Evolutionary conservation across 257 asterid species (phyloP).

Genomic region (Petrea volubilis): DNA sequence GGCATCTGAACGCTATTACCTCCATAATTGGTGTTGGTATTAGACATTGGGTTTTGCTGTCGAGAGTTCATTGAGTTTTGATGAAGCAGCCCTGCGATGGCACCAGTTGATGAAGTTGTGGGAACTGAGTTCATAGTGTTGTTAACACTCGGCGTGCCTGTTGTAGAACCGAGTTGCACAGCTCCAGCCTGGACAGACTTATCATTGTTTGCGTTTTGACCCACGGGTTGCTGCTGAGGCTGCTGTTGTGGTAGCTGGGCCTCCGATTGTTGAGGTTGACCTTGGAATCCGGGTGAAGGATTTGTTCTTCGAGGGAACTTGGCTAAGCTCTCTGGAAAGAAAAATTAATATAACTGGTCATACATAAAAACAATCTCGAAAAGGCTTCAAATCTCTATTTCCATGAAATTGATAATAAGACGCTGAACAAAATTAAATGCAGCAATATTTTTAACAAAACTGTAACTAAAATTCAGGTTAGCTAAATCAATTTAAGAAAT

Average conservation of each 20-base stretch:
- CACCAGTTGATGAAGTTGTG: conserved; percentile 48
- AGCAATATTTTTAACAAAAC: neutral
- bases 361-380: neutral
- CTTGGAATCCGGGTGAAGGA: conserved; percentile 59
- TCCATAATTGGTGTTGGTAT: conserved; percentile 53
- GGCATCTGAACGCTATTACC: conserved; percentile 73
- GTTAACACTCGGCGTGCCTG: conserved; percentile 48
- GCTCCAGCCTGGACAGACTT: conserved; percentile 46
- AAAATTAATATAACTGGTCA: neutral
- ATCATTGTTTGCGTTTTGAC: conserved; percentile 61
- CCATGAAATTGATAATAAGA: neutral
- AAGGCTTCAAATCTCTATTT: neutral
- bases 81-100: conserved; percentile 67
- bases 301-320: conserved; percentile 80
- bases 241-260: conserved; percentile 56
- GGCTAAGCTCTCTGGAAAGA: conserved; percentile 78
- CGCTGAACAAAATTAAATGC: neutral
- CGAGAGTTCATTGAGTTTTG: conserved; percentile 89
- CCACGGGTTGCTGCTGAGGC: conserved; percentile 49
- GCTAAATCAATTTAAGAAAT: conserved; percentile 2
- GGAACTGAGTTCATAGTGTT: conserved; percentile 47
- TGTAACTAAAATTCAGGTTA: neutral
- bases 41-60: conserved; percentile 52
- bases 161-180: conserved; percentile 54
- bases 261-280: conserved; percentile 63